Percentiles rank a stretch among this genome's conserved stretches.
Evolutionary conservation across 2,329 filamentous ascomycete genomes (phyloP).

Genomic region (Aspergillus unguis): DNA sequence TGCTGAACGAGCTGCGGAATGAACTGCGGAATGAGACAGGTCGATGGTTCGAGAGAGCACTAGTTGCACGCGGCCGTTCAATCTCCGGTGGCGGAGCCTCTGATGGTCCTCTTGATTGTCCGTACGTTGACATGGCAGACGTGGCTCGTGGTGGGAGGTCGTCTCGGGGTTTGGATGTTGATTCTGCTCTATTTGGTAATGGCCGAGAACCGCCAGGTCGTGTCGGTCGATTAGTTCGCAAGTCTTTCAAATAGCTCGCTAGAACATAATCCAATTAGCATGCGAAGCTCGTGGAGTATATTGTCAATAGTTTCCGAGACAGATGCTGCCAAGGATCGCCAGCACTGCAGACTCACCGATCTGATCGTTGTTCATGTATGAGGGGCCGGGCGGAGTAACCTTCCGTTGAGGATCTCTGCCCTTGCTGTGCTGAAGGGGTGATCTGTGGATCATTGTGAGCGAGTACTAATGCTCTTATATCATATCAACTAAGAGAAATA

Average conservation of each 20-base stretch:
- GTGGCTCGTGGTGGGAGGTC: slow-evolving; percentile 40
- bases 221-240: slow-evolving; percentile 55
- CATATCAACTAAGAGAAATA: slow-evolving; percentile 5
- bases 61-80: slow-evolving; percentile 36
- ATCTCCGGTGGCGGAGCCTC: slow-evolving; percentile 19
- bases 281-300: neutral
- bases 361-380: slow-evolving; percentile 47
- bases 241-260: slow-evolving; percentile 60
- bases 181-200: slow-evolving; percentile 47
- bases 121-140: slow-evolving; percentile 43
- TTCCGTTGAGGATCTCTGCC: slow-evolving; percentile 39
- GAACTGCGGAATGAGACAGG: slow-evolving; percentile 31
- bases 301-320: too few relatives aligned
- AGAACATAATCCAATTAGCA: slow-evolving; percentile 16
- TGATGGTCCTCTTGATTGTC: slow-evolving; percentile 18
- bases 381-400: slow-evolving; percentile 46
- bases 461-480: slow-evolving; percentile 4
- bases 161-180: slow-evolving; percentile 23
- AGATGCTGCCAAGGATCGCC: slow-evolving; percentile 14
- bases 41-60: slow-evolving; percentile 40
- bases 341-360: slow-evolving; percentile 39
- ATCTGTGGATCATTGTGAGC: slow-evolving; percentile 39
- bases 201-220: slow-evolving; percentile 61
- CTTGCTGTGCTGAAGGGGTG: slow-evolving; percentile 26
- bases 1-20: slow-evolving; percentile 27